Evolutionary conservation across 2,329 filamentous ascomycete genomes (phyloP), one percentile per base, ranked within the genome.

Genomic region (Xylariaceae sp.): DNA sequence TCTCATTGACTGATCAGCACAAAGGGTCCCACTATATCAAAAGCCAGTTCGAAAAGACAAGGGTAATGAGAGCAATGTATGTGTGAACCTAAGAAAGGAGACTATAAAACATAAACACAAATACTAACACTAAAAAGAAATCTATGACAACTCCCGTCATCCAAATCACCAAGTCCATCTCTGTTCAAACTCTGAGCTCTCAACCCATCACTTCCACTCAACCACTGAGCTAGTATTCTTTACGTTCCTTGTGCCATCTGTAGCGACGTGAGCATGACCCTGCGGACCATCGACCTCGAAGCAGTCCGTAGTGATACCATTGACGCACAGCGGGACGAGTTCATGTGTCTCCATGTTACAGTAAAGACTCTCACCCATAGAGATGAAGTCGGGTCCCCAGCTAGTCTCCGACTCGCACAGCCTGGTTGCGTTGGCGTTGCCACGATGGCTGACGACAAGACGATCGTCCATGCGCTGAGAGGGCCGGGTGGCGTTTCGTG

Each of bases 331-430:
- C 3, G 57, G 52, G 46, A 55, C 61, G 17, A 58, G 35, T 35
- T 55, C 45, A 39, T 60, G 58, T 6, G 48, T 44, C 3, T 50
- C 49, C 62, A 66, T 67, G 40, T 66, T 60, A 47, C 63, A 67
- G 46, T 62, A 66, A 6, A 61, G 14, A 3, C 50, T 50, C 44
- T 66, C 63, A 4, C 44, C 41, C 11, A 53, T 41, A 6, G 62
- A 64, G 20, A 64, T 61, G 21, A 64, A 60, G 42, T 65, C 62
- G 10, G 62, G 64, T 7, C 64, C 64, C 4, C 54, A 47, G 23
- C 61, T 64, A 5, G 46, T 59, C 6, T 46, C 27, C 21, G 49
- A 55, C 47, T 61, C 44, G 49, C 64, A 67, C 7, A 67, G 54
- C 40, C 57, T 50, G 11, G 42, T 56, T 12, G 64, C 64, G 39